A percentile compares a stretch with the other conserved stretches of the same genome.
Evolutionary conservation across 176 grass and related monocot genomes (phyloP).

Genomic region (Chrysopogon serrulatus): DNA sequence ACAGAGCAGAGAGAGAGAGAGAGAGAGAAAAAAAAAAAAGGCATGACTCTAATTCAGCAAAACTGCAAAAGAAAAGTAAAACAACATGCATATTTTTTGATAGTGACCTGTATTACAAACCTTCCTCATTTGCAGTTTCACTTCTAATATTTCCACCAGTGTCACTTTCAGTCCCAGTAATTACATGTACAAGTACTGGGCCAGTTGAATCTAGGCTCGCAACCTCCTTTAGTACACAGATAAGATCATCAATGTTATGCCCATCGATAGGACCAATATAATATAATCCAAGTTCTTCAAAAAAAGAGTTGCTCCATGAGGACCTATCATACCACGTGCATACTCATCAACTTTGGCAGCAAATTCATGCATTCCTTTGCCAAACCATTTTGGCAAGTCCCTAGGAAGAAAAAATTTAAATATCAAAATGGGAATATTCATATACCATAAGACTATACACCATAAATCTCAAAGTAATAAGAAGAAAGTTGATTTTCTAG

Average conservation of each 20-base stretch:
- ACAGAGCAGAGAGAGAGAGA: no score
- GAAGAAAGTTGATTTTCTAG: not conserved
- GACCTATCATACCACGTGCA: slow-evolving; percentile 75
- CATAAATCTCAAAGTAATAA: not conserved
- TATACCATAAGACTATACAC: not conserved
- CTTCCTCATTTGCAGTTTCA: slow-evolving; percentile 21
- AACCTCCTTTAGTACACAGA: slow-evolving; percentile 74
- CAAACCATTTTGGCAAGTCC: slow-evolving; percentile 74
- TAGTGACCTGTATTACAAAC: slow-evolving; percentile 6
- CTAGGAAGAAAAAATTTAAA: slow-evolving; percentile 30
- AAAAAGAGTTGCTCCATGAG: slow-evolving; percentile 70
- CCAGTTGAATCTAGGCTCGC: slow-evolving; percentile 64
- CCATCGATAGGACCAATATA: slow-evolving; percentile 85
- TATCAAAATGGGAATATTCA: not conserved
- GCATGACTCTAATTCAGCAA: slow-evolving; percentile 5
- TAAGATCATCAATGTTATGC: slow-evolving; percentile 75
- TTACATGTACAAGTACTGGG: slow-evolving; percentile 66
- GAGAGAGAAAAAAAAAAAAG: no score
- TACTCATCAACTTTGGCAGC: slow-evolving; percentile 84
- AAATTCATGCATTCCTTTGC: slow-evolving; percentile 77
- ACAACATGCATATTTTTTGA: not conserved
- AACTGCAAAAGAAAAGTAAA: slow-evolving; percentile 2
- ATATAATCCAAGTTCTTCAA: slow-evolving; percentile 84
- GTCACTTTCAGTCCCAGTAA: slow-evolving; percentile 55
- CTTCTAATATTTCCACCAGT: slow-evolving; percentile 17